Evolutionary conservation across 768 basidiomycete genomes (phyloP).

Genomic region (Termitomyces sp.): DNA sequence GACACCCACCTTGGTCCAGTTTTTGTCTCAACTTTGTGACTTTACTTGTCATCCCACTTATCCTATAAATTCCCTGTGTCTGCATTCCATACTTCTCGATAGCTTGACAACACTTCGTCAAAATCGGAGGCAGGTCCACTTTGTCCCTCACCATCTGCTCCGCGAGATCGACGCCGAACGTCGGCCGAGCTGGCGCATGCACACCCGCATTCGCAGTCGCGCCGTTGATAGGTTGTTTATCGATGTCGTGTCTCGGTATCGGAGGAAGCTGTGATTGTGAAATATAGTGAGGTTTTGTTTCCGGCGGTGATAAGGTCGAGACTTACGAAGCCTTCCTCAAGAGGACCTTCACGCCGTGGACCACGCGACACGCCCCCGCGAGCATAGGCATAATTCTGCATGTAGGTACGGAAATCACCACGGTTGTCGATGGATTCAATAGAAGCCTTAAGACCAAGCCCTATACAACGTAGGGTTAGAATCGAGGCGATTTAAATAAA

Average conservation of each 20-base stretch:
- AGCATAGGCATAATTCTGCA: conserved; percentile 96
- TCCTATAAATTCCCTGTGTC: conserved; percentile 87
- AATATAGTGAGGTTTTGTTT: not conserved
- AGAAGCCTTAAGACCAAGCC: conserved; percentile 77
- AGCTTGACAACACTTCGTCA: conserved; percentile 84
- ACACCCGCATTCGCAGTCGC: conserved; percentile 36
- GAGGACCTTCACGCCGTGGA: conserved; percentile 84
- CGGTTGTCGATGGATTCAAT: conserved; percentile 93
- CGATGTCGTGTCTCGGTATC: conserved; percentile 37
- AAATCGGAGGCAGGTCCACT: conserved; percentile 81
- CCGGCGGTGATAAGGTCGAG: not conserved
- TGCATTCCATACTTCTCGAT: conserved; percentile 87
- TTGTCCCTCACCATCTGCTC: conserved; percentile 93
- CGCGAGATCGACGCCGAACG: conserved; percentile 87
- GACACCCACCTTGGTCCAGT: conserved; percentile 73
- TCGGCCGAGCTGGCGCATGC: conserved; percentile 50
- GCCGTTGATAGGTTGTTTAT: conserved; percentile 19
- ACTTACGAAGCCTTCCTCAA: conserved; percentile 91
- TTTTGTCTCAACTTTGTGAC: conserved; percentile 76
- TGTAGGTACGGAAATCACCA: conserved; percentile 90
- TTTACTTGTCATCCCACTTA: conserved; percentile 88
- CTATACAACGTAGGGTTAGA: conserved; percentile 15
- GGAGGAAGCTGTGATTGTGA: conserved; percentile 48
- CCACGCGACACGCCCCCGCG: conserved; percentile 62
- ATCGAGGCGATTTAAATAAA: not conserved